Evolutionary conservation across 306 rosid genomes (phyloP), one percentile per base, ranked within the genome.

Genomic region (Trifolium repens): DNA sequence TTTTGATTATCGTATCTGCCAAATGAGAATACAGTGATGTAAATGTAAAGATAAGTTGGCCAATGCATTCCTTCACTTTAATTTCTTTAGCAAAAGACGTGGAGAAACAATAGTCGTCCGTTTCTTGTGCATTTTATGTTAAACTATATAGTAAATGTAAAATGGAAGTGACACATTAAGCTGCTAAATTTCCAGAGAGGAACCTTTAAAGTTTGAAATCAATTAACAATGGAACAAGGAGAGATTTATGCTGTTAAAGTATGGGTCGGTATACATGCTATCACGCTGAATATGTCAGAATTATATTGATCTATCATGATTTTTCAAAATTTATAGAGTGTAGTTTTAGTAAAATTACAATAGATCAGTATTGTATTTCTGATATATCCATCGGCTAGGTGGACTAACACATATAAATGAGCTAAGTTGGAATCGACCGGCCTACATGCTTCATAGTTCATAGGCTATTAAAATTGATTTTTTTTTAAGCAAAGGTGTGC

Each of bases 11-110:
- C 17, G 74, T 42, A 49, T 64, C 69, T 15, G 61, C 66, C 49
- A 76, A 43, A 67, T 8, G 24, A n/a, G 5, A n/a, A 68, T 55
- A 47, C 60, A 60, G 46, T 34, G 30, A 13, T 35, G 44, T 54
- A 58, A 32, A 65, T 60, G 71, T 70, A 69, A 57, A 61, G 39
- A 13, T 64, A 63, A 82, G 67, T 70, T 63, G 16, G 59, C 76
- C 46, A 75, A 76, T 67, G 47, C 65, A 40, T 14, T 27, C 40
- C 47, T 39, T 68, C 66, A 43, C 65, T 49, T 58, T 80, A 24
- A 24, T 44, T 78, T 70, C 16, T 35, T 44, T 37, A 9, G 37
- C 57, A 4, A 73, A 4, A 73, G 71, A 67, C 75, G 57, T 60
- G 79, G 71, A 73, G 1, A 80, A 50, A 74, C 10, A 46, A 4